phyloP scores from a whole-genome alignment of 331 rosid genomes.

The Pyrus hybrid region DNA sequence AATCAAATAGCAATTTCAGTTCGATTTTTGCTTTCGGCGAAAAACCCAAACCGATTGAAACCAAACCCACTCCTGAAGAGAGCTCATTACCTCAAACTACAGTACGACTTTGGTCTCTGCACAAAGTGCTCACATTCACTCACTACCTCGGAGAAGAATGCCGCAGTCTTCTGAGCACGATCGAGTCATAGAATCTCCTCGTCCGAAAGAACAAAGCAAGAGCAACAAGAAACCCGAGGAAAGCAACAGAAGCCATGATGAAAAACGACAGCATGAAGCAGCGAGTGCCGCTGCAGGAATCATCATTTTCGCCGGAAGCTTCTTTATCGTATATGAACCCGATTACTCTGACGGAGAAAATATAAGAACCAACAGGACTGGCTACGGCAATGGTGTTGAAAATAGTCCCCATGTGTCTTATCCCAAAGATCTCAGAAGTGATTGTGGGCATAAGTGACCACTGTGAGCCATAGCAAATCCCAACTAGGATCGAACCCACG shows the following conservation, averaged over 20 bases:
- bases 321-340: constrained; percentile 71
- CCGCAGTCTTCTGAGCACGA: constrained; percentile 40
- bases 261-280: constrained; percentile 72
- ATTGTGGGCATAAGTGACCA: constrained; percentile 95
- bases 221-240: constrained; percentile 51
- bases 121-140: neutral
- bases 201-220: constrained; percentile 59
- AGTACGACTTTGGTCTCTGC: neutral
- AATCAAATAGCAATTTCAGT: too few relatives aligned
- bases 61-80: neutral
- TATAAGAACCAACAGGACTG: constrained; percentile 78
- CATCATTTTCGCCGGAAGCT: constrained; percentile 13
- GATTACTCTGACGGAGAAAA: constrained; percentile 79
- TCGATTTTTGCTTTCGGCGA: too few relatives aligned
- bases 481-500: constrained; percentile 73
- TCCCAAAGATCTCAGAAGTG: constrained; percentile 80
- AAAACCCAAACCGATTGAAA: too few relatives aligned
- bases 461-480: constrained; percentile 79
- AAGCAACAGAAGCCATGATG: constrained; percentile 66
- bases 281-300: constrained; percentile 50
- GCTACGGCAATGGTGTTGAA: constrained; percentile 80
- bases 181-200: constrained; percentile 45
- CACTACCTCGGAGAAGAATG: constrained; percentile 14
- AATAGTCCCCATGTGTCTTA: constrained; percentile 80
- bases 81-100: neutral